These are phyloP conservation scores for Phytophthora multivora DNA, from an alignment of 352 stramenopile genomes.

Conservation along the genomic window DNA sequence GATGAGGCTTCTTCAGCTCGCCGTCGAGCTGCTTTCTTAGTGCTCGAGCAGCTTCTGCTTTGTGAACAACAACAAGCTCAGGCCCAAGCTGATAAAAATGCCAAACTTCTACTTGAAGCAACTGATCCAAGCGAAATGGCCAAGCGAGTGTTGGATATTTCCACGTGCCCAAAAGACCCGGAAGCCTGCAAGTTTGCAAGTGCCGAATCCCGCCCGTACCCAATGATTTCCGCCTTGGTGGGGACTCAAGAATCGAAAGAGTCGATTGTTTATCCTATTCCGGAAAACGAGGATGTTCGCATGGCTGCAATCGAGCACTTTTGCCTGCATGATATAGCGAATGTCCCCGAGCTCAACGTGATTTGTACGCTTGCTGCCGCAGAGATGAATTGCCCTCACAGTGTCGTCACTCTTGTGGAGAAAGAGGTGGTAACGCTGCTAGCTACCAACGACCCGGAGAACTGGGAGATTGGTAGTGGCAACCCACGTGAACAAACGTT, in stretches of 20 bases:
- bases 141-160: slow-evolving; percentile 29
- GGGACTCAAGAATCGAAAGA: not conserved
- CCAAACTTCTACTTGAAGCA: slow-evolving; percentile 3
- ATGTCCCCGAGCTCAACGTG: slow-evolving; percentile 37
- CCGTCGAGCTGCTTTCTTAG: slow-evolving; percentile 9
- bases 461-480: slow-evolving; percentile 34
- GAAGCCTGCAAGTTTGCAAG: slow-evolving; percentile 33
- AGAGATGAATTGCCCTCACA: slow-evolving; percentile 34
- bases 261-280: slow-evolving; percentile 29
- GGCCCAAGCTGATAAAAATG: slow-evolving; percentile 11
- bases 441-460: slow-evolving; percentile 30
- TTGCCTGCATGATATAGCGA: slow-evolving; percentile 21
- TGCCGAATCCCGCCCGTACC: slow-evolving; percentile 26
- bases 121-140: not conserved
- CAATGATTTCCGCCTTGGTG: slow-evolving; percentile 24
- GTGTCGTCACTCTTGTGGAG: slow-evolving; percentile 40
- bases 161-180: slow-evolving; percentile 16
- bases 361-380: slow-evolving; percentile 38
- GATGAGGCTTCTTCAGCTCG: not conserved
- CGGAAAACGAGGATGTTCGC: slow-evolving; percentile 31
- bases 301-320: slow-evolving; percentile 32
- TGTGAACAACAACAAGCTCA: slow-evolving; percentile 12
- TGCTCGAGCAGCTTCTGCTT: slow-evolving; percentile 21
- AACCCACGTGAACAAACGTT: slow-evolving; percentile 45
- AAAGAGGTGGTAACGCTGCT: slow-evolving; percentile 32